Percentiles rank a stretch among this genome's conserved stretches.
Conservation (phyloP, 805 yeast species). For the Candida coquimbonensis region DNA sequence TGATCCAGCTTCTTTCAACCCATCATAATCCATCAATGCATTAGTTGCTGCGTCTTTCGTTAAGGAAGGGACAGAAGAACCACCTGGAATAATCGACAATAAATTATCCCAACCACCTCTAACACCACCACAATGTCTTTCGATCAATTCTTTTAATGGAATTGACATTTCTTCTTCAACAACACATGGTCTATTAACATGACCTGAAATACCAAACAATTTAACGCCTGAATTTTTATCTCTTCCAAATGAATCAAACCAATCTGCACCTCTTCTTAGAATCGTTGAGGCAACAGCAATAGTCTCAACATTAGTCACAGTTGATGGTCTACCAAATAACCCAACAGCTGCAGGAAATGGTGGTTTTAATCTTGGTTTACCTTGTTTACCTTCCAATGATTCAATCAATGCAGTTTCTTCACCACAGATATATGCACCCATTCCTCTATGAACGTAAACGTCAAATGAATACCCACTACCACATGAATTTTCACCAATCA, state of each 20-base stretch:
- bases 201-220: conserved; percentile 82
- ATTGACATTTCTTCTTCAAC: conserved; percentile 94
- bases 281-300: conserved; percentile 88
- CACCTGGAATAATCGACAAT: conserved; percentile 85
- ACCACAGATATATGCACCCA: conserved; percentile 92
- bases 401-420: conserved; percentile 89
- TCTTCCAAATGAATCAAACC: conserved; percentile 82
- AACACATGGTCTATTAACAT: conserved; percentile 87
- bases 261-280: conserved; percentile 80
- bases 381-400: conserved; percentile 87
- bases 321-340: conserved; percentile 82
- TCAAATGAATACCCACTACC: conserved; percentile 83
- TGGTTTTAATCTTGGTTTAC: conserved; percentile 89
- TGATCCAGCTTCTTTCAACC: conserved; percentile 75
- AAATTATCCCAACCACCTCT: conserved; percentile 92
- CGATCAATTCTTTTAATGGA: conserved; percentile 74
- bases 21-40: conserved; percentile 83
- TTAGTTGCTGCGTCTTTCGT: conserved; percentile 59
- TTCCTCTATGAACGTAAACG: conserved; percentile 80
- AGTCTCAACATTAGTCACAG: conserved; percentile 88
- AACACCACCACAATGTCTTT: conserved; percentile 86
- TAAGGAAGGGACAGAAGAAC: conserved; percentile 80
- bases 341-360: conserved; percentile 96
- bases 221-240: conserved; percentile 81
- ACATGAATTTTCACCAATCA: conserved; percentile 79